These are phyloP conservation scores for Neurospora sp. DNA, from an alignment of 495 filamentous ascomycete genomes.

Conservation along the genomic window DNA sequence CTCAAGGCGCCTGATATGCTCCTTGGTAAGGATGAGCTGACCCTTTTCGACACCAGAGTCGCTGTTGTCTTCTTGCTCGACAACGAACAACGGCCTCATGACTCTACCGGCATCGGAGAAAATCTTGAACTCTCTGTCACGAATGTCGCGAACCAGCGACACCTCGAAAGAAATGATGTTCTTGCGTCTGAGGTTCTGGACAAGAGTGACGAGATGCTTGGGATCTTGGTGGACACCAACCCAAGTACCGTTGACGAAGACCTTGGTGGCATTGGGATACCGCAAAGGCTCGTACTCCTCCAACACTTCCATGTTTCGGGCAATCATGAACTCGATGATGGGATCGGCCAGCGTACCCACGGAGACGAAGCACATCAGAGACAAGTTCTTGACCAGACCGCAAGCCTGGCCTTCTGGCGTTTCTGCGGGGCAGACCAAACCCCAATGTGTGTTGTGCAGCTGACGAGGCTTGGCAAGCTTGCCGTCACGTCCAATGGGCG, in stretches of 20 bases:
- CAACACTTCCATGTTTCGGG: slow-evolving; percentile 86
- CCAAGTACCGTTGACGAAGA: slow-evolving; percentile 97
- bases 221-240: slow-evolving; percentile 84
- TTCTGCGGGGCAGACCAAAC: slow-evolving; percentile 92
- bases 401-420: slow-evolving; percentile 98
- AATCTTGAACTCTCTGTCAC: slow-evolving; percentile 96
- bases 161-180: slow-evolving; percentile 79
- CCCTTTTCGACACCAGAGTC: slow-evolving; percentile 59
- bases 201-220: slow-evolving; percentile 62
- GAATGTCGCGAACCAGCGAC: slow-evolving; percentile 86
- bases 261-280: slow-evolving; percentile 88
- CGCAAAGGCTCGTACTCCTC: slow-evolving; percentile 90
- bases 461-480: slow-evolving; percentile 98
- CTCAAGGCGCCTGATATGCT: slow-evolving; percentile 59
- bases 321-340: slow-evolving; percentile 89
- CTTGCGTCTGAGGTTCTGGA: slow-evolving; percentile 66
- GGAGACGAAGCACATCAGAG: slow-evolving; percentile 96
- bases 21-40: slow-evolving; percentile 70
- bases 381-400: slow-evolving; percentile 94
- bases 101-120: slow-evolving; percentile 96
- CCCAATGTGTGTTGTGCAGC: slow-evolving; percentile 98
- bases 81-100: slow-evolving; percentile 81
- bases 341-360: slow-evolving; percentile 84
- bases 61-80: slow-evolving; percentile 59
- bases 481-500: slow-evolving; percentile 92